These are phyloP conservation scores for Colletotrichum musae DNA, from an alignment of 2,329 filamentous ascomycete genomes.

Conservation along the genomic window DNA sequence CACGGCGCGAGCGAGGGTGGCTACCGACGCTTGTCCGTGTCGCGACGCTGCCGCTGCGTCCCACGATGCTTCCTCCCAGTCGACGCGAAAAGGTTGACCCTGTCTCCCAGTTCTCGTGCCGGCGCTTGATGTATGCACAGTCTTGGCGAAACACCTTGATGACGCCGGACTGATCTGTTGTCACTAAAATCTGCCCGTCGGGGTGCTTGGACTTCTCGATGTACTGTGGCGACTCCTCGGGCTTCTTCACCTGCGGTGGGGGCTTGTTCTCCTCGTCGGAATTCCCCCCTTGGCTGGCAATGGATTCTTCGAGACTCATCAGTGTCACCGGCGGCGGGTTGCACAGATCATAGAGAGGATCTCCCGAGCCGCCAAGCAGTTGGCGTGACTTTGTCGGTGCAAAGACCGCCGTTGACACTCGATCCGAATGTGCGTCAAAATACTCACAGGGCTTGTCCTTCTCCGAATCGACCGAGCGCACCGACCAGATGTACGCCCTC, in stretches of 20 bases:
- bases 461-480: constrained; percentile 70
- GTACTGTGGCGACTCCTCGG: constrained; percentile 83
- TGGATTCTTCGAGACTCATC: constrained; percentile 77
- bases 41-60: constrained; percentile 69
- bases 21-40: constrained; percentile 67
- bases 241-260: constrained; percentile 53
- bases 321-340: constrained; percentile 93
- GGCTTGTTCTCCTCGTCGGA: constrained; percentile 51
- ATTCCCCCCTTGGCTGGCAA: constrained; percentile 58
- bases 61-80: constrained; percentile 69
- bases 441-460: constrained; percentile 89
- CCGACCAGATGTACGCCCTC: constrained; percentile 91
- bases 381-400: constrained; percentile 85
- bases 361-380: constrained; percentile 83
- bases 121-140: constrained; percentile 86
- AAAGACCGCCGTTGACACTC: constrained; percentile 90
- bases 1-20: constrained; percentile 64
- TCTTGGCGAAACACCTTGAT: constrained; percentile 98
- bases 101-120: constrained; percentile 83
- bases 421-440: constrained; percentile 90
- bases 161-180: constrained; percentile 86
- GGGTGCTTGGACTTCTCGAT: constrained; percentile 81
- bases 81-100: constrained; percentile 82
- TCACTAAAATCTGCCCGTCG: constrained; percentile 92
- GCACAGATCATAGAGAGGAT: constrained; percentile 96